phyloP scores from a whole-genome alignment of 176 grass and related monocot genomes.

The Oryza meyeriana region DNA sequence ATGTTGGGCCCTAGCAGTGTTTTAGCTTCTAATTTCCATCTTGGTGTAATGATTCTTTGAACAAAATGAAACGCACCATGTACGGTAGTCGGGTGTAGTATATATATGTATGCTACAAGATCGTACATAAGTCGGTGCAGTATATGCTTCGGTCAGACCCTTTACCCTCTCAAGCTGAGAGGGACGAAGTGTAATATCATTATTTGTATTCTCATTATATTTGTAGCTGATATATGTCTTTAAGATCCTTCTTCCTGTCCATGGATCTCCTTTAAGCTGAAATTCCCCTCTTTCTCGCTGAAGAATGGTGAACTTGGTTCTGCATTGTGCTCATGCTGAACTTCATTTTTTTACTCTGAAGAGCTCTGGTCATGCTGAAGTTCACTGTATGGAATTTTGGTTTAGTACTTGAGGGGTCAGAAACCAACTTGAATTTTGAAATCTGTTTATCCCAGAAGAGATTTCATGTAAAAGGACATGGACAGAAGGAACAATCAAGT shows the following conservation, averaged over 20 bases:
- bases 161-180: slow-evolving; percentile 20
- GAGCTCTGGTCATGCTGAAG: background rate
- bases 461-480: slow-evolving; percentile 20
- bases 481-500: slow-evolving; percentile 49
- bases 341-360: background rate
- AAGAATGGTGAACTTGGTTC: background rate
- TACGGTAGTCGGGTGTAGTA: background rate
- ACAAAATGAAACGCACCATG: slow-evolving; percentile 26
- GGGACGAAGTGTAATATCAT: slow-evolving; percentile 54
- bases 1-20: slow-evolving; percentile 55
- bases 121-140: slow-evolving; percentile 7
- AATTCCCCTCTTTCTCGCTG: background rate
- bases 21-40: slow-evolving; percentile 47
- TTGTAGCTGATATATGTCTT: slow-evolving; percentile 47
- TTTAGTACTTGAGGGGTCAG: slow-evolving; percentile 2
- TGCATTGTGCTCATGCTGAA: background rate
- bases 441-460: slow-evolving; percentile 1
- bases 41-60: slow-evolving; percentile 72
- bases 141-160: slow-evolving; percentile 32
- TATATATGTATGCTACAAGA: slow-evolving; percentile 28
- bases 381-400: background rate
- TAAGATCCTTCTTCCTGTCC: slow-evolving; percentile 27
- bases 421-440: background rate
- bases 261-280: background rate
- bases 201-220: slow-evolving; percentile 52